Conservation (phyloP, 176 grass and related monocot species). For the Aechmea fasciata region DNA sequence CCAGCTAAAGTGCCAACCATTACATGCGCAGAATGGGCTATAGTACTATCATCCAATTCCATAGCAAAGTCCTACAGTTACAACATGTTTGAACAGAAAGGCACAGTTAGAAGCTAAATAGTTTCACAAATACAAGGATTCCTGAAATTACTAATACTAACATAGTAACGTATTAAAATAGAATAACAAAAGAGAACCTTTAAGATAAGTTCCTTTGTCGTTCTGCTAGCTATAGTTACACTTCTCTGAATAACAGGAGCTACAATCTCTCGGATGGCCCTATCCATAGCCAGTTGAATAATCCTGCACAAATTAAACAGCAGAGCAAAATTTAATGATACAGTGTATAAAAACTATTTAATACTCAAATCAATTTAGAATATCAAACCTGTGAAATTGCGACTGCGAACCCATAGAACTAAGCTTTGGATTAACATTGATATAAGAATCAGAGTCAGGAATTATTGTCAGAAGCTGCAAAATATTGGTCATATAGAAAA, state of each 20-base stretch:
- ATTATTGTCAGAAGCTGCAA: slow-evolving; percentile 79
- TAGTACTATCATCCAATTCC: slow-evolving; percentile 67
- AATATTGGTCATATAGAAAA: slow-evolving; percentile 20
- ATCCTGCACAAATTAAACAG: slow-evolving; percentile 36
- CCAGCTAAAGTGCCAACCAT: slow-evolving; percentile 96
- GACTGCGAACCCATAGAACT: slow-evolving; percentile 64
- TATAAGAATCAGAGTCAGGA: slow-evolving; percentile 70
- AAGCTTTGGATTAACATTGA: slow-evolving; percentile 91
- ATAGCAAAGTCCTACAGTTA: slow-evolving; percentile 68
- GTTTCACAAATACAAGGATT: background rate
- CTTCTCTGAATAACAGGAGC: slow-evolving; percentile 93
- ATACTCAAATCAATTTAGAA: slow-evolving; percentile 4
- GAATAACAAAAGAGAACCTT: slow-evolving; percentile 45
- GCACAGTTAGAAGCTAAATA: background rate
- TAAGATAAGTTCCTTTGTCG: slow-evolving; percentile 90
- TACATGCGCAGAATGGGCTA: slow-evolving; percentile 74
- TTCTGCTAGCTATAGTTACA: slow-evolving; percentile 93
- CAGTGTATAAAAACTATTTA: slow-evolving; percentile 4
- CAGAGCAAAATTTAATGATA: slow-evolving; percentile 5
- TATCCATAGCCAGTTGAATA: slow-evolving; percentile 88
- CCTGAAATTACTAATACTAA: background rate
- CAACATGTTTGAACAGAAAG: slow-evolving; percentile 10
- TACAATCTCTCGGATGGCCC: slow-evolving; percentile 85
- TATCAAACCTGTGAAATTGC: slow-evolving; percentile 68
- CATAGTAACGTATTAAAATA: slow-evolving; percentile 4